Conservation (phyloP, 1,139 yeast species). For the Candida smagusa region DNA sequence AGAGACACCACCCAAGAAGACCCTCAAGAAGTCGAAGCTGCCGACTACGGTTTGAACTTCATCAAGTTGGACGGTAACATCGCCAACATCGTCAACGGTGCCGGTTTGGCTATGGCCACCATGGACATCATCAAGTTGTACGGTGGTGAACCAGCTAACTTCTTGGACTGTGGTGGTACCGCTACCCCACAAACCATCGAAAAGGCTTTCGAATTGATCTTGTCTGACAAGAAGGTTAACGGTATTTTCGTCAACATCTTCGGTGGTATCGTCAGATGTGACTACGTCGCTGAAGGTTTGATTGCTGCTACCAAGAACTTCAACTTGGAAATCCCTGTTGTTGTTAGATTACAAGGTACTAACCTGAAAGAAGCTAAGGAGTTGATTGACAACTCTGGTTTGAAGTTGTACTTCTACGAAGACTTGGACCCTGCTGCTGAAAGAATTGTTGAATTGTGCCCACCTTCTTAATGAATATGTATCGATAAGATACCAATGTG, state of each 20-base stretch:
- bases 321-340: slow-evolving; percentile 81
- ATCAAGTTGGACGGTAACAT: slow-evolving; percentile 97
- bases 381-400: slow-evolving; percentile 83
- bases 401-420: slow-evolving; percentile 86
- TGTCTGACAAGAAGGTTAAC: slow-evolving; percentile 84
- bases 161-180: slow-evolving; percentile 99
- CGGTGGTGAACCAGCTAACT: slow-evolving; percentile 99
- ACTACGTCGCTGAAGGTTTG: slow-evolving; percentile 91
- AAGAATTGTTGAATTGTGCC: slow-evolving; percentile 77
- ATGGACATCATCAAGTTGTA: slow-evolving; percentile 98
- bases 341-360: slow-evolving; percentile 98
- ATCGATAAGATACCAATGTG: no score
- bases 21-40: slow-evolving; percentile 93
- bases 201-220: slow-evolving; percentile 91
- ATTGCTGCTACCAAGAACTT: slow-evolving; percentile 32
- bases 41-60: slow-evolving; percentile 87
- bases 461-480: slow-evolving; percentile 27
- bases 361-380: slow-evolving; percentile 87
- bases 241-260: slow-evolving; percentile 98
- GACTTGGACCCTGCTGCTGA: slow-evolving; percentile 98
- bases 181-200: slow-evolving; percentile 98
- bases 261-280: slow-evolving; percentile 99
- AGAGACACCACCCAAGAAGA: slow-evolving; percentile 98
- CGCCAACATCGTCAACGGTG: slow-evolving; percentile 98
- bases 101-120: slow-evolving; percentile 99